Evolutionary conservation across 306 rosid species (phyloP), one percentile per base, ranked within the genome.

Genomic region (Glycine tomentella): DNA sequence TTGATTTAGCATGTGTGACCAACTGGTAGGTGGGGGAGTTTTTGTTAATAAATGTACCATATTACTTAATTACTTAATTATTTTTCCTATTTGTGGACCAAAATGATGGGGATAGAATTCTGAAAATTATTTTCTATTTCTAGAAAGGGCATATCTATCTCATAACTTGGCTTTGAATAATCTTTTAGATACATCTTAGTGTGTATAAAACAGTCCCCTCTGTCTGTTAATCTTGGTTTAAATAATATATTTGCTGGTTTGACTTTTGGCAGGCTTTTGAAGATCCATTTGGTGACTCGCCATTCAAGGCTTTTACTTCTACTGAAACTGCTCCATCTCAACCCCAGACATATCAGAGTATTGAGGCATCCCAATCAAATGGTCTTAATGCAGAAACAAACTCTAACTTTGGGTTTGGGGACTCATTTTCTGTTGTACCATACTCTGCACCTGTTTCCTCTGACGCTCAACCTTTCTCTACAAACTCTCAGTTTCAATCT

Each of bases 221-320:
- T 65, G 31, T 25, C 31, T 25, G 50, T 79, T 58, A 40, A 45
- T 76, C 34, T 59, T 45, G 70, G 53, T 79, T 59, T 15, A 79
- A 58, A 79, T 55, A 79, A 74, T 80, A 42, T 78, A 51, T 75
- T 34, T 76, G 65, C 51, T 75, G 42, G 70, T 72, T 25, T 34
- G 56, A 72, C 74, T 75, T 88, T 62, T 76, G 45, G 87, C 89
- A 95, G 97, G 57, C 89, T 36, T 90, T 87, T 87, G 97, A 82
- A 72, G 97, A 96, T 85, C 97, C 99, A 68, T 96, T 96, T 87
- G 98, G 99, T 8, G 98, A 95, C 36, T 36, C 92, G 0, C 97
- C 98, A 81, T 96, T 96, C 88, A 90, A 80, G 87, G 99, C 99
- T 42, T 3, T 88, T 80, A 83, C 94, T 77, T 88, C 92, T 9